Conservation (phyloP, 352 stramenopile species). For the Pythium sukuiense region DNA sequence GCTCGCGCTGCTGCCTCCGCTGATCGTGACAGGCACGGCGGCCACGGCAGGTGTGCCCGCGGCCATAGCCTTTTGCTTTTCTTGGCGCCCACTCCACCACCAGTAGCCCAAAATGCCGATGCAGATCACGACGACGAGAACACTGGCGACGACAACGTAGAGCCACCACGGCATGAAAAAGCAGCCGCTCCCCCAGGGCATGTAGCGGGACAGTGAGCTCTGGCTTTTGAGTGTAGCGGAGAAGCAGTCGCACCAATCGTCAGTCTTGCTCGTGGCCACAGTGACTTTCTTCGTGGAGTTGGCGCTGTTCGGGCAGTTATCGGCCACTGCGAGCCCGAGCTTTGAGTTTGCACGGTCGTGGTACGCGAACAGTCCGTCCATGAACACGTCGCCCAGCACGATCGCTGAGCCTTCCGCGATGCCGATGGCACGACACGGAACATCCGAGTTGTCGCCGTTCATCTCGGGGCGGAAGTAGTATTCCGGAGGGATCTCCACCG, state of each 20-base stretch:
- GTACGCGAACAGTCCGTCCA: constrained; percentile 79
- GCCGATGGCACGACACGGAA: constrained; percentile 68
- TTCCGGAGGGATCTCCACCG: constrained; percentile 75
- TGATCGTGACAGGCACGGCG: neutral
- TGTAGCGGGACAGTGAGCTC: constrained; percentile 50
- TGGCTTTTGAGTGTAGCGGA: constrained; percentile 59
- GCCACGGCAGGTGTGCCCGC: constrained; percentile 7
- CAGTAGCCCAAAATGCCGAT: constrained; percentile 61
- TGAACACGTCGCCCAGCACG: constrained; percentile 82
- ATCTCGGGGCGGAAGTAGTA: constrained; percentile 85
- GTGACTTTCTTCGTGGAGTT: constrained; percentile 79
- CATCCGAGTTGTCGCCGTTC: constrained; percentile 56
- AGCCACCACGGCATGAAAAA: constrained; percentile 90
- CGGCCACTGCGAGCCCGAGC: constrained; percentile 60
- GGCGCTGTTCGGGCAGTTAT: constrained; percentile 77
- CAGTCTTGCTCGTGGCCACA: constrained; percentile 32
- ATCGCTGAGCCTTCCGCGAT: constrained; percentile 70
- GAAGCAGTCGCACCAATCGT: constrained; percentile 73
- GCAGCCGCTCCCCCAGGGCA: constrained; percentile 63
- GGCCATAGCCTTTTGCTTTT: constrained; percentile 13
- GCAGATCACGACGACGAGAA: constrained; percentile 57
- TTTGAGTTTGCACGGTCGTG: constrained; percentile 67
- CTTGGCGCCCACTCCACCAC: constrained; percentile 32
- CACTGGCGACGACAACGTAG: constrained; percentile 69
- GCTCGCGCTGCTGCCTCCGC: neutral